These are phyloP conservation scores for Brassica incana DNA, from an alignment of 345 rosid species.

Conservation along the genomic window DNA sequence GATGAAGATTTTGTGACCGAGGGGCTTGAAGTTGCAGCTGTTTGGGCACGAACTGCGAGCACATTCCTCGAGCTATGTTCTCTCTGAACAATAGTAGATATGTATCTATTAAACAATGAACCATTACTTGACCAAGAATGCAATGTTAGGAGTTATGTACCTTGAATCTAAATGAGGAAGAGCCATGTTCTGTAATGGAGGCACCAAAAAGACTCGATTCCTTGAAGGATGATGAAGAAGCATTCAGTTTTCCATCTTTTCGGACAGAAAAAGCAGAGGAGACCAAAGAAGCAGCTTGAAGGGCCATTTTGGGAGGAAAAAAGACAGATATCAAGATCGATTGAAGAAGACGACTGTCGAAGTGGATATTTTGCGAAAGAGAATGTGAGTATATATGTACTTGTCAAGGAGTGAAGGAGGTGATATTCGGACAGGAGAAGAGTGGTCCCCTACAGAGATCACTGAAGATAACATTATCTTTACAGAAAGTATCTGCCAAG, in stretches of 20 bases:
- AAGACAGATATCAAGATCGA: neutral
- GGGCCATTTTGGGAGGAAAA: conserved; percentile 52
- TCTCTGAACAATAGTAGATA: conserved; percentile 48
- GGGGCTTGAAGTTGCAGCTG: conserved; percentile 64
- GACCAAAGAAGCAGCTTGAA: conserved; percentile 69
- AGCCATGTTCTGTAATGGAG: conserved; percentile 59
- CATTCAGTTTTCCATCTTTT: conserved; percentile 64
- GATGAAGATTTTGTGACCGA: conserved; percentile 43
- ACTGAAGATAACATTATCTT: conserved; percentile 61
- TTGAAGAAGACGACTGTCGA: conserved; percentile 3
- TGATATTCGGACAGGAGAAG: conserved; percentile 21
- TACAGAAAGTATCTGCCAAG: conserved; percentile 47
- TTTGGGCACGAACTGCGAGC: conserved; percentile 67
- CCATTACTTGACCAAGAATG: neutral
- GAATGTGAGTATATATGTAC: conserved; percentile 39
- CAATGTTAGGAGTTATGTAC: conserved; percentile 34
- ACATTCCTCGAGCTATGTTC: conserved; percentile 50
- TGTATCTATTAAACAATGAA: neutral
- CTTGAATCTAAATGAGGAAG: conserved; percentile 64
- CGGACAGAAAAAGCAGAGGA: conserved; percentile 61
- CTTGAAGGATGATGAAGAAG: conserved; percentile 54
- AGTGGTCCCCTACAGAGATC: conserved; percentile 21
- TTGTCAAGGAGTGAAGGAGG: conserved; percentile 32
- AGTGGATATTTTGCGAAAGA: conserved; percentile 11
- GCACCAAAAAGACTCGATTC: conserved; percentile 80